Conservation (phyloP, 305 asterid genomes). For the Petunia hybrid region DNA sequence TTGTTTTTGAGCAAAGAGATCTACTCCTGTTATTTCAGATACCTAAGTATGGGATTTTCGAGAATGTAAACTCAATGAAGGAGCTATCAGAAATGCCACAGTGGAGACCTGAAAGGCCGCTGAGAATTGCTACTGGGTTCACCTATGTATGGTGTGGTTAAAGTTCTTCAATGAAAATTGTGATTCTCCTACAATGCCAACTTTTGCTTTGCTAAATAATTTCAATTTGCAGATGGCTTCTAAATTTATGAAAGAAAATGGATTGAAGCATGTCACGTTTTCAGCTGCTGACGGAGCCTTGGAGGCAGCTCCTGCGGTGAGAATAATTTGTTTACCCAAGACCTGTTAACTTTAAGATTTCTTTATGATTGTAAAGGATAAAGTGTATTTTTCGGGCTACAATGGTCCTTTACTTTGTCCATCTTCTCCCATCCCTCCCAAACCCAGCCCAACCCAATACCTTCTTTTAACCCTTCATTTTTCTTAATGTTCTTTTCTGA, state of each 20-base stretch:
- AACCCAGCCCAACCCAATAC: no score
- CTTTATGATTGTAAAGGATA: no score
- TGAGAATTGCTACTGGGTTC: constrained; percentile 94
- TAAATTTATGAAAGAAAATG: constrained; percentile 77
- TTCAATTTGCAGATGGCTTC: no score
- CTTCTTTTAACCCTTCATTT: no score
- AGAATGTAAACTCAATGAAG: constrained; percentile 77
- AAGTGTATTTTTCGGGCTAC: no score
- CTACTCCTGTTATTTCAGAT: constrained; percentile 50
- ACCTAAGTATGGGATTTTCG: constrained; percentile 94
- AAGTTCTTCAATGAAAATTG: constrained; percentile 86
- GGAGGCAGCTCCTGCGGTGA: constrained; percentile 86
- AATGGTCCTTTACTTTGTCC: no score
- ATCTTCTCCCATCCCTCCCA: no score
- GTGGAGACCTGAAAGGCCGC: constrained; percentile 92
- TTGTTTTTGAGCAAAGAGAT: neutral
- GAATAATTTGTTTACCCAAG: neutral
- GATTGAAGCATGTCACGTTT: constrained; percentile 69
- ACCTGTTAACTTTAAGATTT: no score
- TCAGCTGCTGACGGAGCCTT: constrained; percentile 98
- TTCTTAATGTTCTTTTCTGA: no score
- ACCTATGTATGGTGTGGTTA: constrained; percentile 74
- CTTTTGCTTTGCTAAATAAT: no score
- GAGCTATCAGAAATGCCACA: constrained; percentile 93
- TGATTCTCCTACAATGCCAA: no score